These are phyloP conservation scores for Saccharomycopsis hybrid DNA, from an alignment of 1,139 yeast species.

Conservation along the genomic window DNA sequence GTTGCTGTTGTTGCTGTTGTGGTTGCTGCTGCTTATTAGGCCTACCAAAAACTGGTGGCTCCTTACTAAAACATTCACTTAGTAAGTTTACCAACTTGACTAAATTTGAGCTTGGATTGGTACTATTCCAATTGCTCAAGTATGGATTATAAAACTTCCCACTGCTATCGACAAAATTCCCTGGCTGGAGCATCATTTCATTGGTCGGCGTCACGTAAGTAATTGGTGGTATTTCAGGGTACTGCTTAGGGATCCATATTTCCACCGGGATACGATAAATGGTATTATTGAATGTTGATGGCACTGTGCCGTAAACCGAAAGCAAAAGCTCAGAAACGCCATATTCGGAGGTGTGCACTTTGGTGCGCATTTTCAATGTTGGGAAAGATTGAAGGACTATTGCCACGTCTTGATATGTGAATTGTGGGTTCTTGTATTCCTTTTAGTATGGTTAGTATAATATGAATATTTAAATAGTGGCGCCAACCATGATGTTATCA, in stretches of 20 bases:
- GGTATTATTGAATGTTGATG: conserved; percentile 29
- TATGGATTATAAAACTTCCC: conserved; percentile 72
- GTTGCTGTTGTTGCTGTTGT: background rate
- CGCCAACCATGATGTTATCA: conserved; percentile 11
- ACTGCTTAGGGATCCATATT: conserved; percentile 70
- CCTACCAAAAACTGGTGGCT: conserved; percentile 47
- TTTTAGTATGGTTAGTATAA: conserved; percentile 8
- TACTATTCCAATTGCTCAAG: conserved; percentile 48
- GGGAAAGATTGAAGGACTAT: conserved; percentile 44
- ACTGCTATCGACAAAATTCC: conserved; percentile 64
- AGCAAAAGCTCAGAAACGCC: conserved; percentile 59
- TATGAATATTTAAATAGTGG: background rate
- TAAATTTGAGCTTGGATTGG: conserved; percentile 33
- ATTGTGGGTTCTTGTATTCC: conserved; percentile 47
- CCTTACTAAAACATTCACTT: conserved; percentile 36
- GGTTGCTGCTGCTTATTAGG: conserved; percentile 23
- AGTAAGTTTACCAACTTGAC: conserved; percentile 35
- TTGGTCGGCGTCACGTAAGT: conserved; percentile 51
- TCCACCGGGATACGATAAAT: conserved; percentile 50
- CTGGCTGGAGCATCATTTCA: conserved; percentile 45
- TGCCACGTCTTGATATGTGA: conserved; percentile 55
- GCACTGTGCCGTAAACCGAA: conserved; percentile 55
- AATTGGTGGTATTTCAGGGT: conserved; percentile 59
- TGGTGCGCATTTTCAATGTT: conserved; percentile 61
- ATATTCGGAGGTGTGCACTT: conserved; percentile 52